These are phyloP conservation scores for Termitomyces sp. DNA, from an alignment of 768 basidiomycete genomes.

Conservation along the genomic window DNA sequence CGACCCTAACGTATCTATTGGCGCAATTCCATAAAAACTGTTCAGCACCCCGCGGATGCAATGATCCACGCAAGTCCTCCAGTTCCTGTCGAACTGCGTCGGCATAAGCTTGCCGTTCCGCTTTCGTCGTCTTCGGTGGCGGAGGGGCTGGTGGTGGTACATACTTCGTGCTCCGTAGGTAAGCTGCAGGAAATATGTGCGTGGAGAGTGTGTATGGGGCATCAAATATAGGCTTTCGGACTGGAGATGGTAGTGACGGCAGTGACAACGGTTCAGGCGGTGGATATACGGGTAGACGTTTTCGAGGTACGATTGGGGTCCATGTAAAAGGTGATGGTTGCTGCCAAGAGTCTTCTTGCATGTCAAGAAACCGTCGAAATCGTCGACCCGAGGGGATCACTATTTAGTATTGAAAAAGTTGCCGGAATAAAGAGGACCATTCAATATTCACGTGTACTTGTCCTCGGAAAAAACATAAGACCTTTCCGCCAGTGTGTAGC, in stretches of 20 bases:
- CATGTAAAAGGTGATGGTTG: constrained; percentile 22
- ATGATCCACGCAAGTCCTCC: constrained; percentile 24
- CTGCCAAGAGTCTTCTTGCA: constrained; percentile 13
- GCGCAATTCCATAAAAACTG: constrained; percentile 60
- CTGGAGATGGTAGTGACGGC: constrained; percentile 35
- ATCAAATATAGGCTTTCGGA: constrained; percentile 25
- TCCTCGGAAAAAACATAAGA: not conserved
- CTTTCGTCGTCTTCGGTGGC: constrained; percentile 26
- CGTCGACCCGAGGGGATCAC: not conserved
- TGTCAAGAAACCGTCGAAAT: not conserved
- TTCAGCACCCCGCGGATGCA: constrained; percentile 30
- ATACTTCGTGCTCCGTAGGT: constrained; percentile 39
- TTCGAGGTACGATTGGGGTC: constrained; percentile 17
- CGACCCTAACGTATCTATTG: constrained; percentile 59
- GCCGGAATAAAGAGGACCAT: not conserved
- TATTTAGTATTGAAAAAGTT: not conserved
- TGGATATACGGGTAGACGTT: constrained; percentile 30
- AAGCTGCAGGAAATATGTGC: constrained; percentile 51
- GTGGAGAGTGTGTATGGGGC: constrained; percentile 40
- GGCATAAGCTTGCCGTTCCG: constrained; percentile 23
- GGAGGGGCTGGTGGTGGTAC: constrained; percentile 31
- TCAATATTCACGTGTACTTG: not conserved
- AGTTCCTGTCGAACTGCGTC: constrained; percentile 19
- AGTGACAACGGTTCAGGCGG: constrained; percentile 26
- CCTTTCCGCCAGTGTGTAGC: not conserved